These are phyloP conservation scores for Botryobasidium botryosum DNA, from an alignment of 768 basidiomycete species.

Conservation along the genomic window DNA sequence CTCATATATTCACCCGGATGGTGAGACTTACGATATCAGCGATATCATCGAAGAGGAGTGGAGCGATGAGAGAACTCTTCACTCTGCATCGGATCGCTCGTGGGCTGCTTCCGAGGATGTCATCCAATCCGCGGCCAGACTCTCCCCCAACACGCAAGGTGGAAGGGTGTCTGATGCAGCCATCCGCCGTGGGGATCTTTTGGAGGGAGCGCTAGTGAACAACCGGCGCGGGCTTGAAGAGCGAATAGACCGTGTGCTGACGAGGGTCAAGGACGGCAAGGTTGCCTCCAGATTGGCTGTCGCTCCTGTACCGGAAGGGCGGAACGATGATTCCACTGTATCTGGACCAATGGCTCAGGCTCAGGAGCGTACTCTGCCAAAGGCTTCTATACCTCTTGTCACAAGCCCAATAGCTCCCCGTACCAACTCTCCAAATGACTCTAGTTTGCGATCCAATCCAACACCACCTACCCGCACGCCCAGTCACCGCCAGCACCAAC, in stretches of 20 bases:
- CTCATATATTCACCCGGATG: constrained; percentile 82
- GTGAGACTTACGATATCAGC: constrained; percentile 84
- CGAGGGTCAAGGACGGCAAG: constrained; percentile 42
- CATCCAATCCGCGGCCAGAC: constrained; percentile 19
- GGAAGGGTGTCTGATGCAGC: neutral
- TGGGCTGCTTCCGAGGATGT: constrained; percentile 20
- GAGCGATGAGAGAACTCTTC: constrained; percentile 24
- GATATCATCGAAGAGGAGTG: constrained; percentile 86
- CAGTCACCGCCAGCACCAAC: constrained; percentile 35
- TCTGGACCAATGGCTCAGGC: neutral
- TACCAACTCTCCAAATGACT: neutral
- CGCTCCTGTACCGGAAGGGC: constrained; percentile 11
- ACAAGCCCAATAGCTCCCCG: constrained; percentile 9
- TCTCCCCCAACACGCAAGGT: neutral
- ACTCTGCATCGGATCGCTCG: constrained; percentile 2
- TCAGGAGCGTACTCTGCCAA: neutral
- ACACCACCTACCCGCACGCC: constrained; percentile 5
- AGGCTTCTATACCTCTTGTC: neutral
- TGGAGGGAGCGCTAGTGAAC: constrained; percentile 46
- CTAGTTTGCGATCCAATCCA: constrained; percentile 22
- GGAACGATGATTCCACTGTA: constrained; percentile 8
- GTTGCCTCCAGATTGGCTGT: neutral
- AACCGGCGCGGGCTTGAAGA: constrained; percentile 46
- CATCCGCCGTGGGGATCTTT: constrained; percentile 29
- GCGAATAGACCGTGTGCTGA: constrained; percentile 55